Evolutionary conservation across 2,329 filamentous ascomycete genomes (phyloP), one percentile per base, ranked within the genome.

Genomic region (Phialemoniopsis sp.): DNA sequence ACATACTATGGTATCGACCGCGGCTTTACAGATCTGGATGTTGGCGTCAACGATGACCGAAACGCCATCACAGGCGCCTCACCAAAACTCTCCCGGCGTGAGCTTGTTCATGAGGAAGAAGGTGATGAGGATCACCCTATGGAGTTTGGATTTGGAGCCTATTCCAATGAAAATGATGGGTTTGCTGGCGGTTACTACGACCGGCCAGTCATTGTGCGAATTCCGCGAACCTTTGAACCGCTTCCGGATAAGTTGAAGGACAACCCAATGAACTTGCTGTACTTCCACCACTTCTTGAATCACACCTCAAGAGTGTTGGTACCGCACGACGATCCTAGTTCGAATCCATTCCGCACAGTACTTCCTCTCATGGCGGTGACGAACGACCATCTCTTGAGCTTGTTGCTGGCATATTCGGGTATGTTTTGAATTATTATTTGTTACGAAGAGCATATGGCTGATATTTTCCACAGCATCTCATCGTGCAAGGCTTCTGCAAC

Each of bases 261-360:
- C 29, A 90, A 88, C 50, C 84, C 80, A 2, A 91, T 91, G 78
- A 91, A 93, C 52, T 60, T 93, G 45, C 71, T 93, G 48, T 76
- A 75, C 48, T 75, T 76, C 60, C 72, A 77, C 48, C 75, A 80
- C 52, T 80, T 93, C 54, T 69, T 93, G 43, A 87, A 90, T 50
- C 85, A 93, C 58, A 93, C 87, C 4, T 86, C 86, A 8, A 77
- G 79, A 59, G 63, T 69, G 28, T 60, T 71, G 30, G 67, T 70
- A 17, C 66, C 76, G 39, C 68, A 79, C 49, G 67, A 79, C 52
- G 67, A 72, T 32, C 60, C 62, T 21, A 63, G 67, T 31, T 70
- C 72, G n/a, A 77, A 78, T 46, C 72, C 72, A 2, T 73, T 76
- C 50, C 64, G 66, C 26, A 72, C 60, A 31, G 66, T 71, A 32